Percentiles rank a stretch among this genome's conserved stretches.
Conservation (phyloP, 78 protist genomes). For the Dictyostelium intermedium region DNA sequence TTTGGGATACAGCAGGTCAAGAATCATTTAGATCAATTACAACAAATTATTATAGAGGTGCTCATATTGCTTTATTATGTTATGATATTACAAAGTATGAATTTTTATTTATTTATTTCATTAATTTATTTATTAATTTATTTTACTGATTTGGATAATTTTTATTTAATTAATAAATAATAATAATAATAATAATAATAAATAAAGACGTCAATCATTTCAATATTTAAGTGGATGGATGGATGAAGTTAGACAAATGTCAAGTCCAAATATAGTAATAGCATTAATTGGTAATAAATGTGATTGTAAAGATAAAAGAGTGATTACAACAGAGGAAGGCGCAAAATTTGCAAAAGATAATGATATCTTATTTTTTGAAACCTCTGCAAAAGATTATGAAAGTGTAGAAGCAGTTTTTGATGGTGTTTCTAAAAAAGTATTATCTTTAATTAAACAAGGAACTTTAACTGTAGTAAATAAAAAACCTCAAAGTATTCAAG, state of each 20-base stretch:
- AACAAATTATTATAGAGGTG: constrained; percentile 97
- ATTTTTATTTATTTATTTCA: too few relatives aligned
- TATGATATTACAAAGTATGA: constrained; percentile 77
- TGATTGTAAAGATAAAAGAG: constrained; percentile 85
- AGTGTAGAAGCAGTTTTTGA: constrained; percentile 76
- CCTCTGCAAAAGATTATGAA: constrained; percentile 61
- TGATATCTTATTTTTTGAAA: constrained; percentile 39
- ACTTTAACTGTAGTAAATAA: constrained; percentile 54
- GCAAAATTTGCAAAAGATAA: constrained; percentile 50
- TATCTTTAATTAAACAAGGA: constrained; percentile 48
- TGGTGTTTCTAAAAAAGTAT: constrained; percentile 26
- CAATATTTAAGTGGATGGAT: constrained; percentile 95
- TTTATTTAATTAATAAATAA: too few relatives aligned
- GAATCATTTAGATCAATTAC: constrained; percentile 98
- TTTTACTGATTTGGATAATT: too few relatives aligned
- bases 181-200: neutral
- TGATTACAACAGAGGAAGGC: constrained; percentile 82
- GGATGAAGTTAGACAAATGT: constrained; percentile 84
- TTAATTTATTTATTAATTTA: too few relatives aligned
- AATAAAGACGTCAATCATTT: constrained; percentile 93
- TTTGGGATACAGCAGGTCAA: constrained; percentile 98
- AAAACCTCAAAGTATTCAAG: constrained; percentile 53
- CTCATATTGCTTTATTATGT: constrained; percentile 84
- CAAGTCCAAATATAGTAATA: constrained; percentile 62
- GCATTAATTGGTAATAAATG: constrained; percentile 85